Base-by-base conservation (phyloP, 208 protist species). In the Acanthamoeba pearcei region DNA sequence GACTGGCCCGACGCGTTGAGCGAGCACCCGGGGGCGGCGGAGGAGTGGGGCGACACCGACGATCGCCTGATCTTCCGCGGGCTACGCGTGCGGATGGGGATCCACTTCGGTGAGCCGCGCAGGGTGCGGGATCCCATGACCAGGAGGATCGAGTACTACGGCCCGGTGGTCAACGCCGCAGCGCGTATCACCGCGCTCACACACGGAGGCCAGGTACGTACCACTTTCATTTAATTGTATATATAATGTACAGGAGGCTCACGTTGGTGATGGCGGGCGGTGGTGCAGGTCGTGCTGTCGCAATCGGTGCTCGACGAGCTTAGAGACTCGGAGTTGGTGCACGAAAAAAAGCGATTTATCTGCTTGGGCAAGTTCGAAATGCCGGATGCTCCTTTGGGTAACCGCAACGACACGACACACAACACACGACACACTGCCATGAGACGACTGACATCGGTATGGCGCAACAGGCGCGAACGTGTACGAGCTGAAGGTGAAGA, bases 81-180 rank as follows among this genome's bases (percentile, higher is more conserved):
- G 12, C 64, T 82, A 10, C 35, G 90, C n/a, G 90, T 94, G 68
- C 29, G 90, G 17, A 94, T 94, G 90, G 90, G 90, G 27, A 22
- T 94, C 29, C 90, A 94, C n/a, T 19, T 49, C 5, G 68, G 35
- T 6, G 15, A 60, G 49, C 64, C n/a, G 29, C 29, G 38, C 35
- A 27, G 64, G 19, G 27, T 46, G 29, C 83, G 15, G 9, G 66
- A 94, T 29, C 66, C 60, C 27, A 35, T 94, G 66, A 94, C 90
- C 42, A 27, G 68, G 4, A 9, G 90, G 32, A 32, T 83, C 66
- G 90, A 83, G 49, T 94, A 64, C 90, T 22, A 60, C 22, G 64
- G 90, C 8, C 42, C 35, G 46, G 32, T 42, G 10, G 90, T 94
- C 17, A 83, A 94, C 32, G 46, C n/a, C 17, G 68, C 51, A 5